Percentiles rank a stretch among this genome's conserved stretches.
Conservation (phyloP, 208 protist genomes). For the Herpetomonas muscarum region DNA sequence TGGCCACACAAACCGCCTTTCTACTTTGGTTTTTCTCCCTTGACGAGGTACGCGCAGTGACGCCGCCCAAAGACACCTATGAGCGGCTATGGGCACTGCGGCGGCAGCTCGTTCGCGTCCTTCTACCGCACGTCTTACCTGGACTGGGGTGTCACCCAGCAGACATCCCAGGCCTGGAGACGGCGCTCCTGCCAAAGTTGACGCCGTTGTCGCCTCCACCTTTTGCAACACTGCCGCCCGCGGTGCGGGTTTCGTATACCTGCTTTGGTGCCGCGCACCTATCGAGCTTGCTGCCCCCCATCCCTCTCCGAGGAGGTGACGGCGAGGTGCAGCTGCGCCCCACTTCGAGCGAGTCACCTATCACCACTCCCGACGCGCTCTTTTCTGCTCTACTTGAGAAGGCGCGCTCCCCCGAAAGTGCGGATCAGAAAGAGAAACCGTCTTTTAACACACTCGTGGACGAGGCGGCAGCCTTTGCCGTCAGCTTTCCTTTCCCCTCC, state of each 20-base stretch:
- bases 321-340: no score
- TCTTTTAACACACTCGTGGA: no score
- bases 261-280: constrained; percentile 43
- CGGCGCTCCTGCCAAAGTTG: not conserved
- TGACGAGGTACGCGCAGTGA: constrained; percentile 79
- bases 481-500: no score
- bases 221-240: constrained; percentile 19
- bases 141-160: not conserved
- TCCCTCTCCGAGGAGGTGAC: not conserved
- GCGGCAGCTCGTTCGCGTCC: constrained; percentile 12
- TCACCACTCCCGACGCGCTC: no score
- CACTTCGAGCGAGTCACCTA: no score
- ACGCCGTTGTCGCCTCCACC: not conserved
- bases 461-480: no score
- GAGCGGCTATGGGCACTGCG: constrained; percentile 46
- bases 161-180: not conserved
- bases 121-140: not conserved
- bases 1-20: constrained; percentile 50
- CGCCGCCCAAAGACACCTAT: constrained; percentile 55
- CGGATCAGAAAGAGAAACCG: no score
- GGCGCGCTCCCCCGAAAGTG: no score
- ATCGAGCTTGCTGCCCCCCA: not conserved
- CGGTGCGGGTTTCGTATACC: constrained; percentile 30
- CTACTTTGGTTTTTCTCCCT: constrained; percentile 73
- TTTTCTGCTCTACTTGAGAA: no score